phyloP scores from a whole-genome alignment of 2,329 filamentous ascomycete species.

The Xylariaceae sp. region DNA sequence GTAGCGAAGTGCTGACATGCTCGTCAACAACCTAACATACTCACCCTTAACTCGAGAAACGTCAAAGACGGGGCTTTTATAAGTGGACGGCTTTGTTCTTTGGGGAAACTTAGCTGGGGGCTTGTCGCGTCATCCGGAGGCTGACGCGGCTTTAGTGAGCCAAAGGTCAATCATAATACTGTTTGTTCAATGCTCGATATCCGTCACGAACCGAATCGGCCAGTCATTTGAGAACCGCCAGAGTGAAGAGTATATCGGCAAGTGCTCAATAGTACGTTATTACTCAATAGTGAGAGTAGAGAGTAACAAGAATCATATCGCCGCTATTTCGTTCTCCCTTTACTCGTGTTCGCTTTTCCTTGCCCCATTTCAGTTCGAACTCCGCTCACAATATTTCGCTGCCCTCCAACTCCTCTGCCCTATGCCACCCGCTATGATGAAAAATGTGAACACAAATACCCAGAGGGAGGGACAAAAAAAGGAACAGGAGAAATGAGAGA shows the following conservation, averaged over 20 bases:
- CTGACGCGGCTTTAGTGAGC: background rate
- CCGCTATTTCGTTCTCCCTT: background rate
- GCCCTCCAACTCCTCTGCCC: background rate
- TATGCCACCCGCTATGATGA: background rate
- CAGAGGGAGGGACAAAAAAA: background rate
- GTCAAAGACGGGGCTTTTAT: background rate
- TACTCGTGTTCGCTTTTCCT: background rate
- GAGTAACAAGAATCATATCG: constrained; percentile 15
- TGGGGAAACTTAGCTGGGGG: background rate
- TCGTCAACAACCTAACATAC: background rate
- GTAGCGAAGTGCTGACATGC: background rate
- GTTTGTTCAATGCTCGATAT: background rate
- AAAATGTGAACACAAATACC: background rate
- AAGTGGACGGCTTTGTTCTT: background rate
- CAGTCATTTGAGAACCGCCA: background rate
- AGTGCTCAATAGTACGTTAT: constrained; percentile 25
- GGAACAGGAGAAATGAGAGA: background rate
- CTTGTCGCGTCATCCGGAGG: background rate
- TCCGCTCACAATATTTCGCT: background rate
- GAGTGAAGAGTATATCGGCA: constrained; percentile 5
- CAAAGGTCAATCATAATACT: background rate
- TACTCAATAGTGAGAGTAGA: constrained; percentile 14
- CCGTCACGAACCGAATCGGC: background rate
- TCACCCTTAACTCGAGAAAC: background rate
- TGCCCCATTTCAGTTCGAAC: background rate